Percentiles rank a stretch among this genome's conserved stretches.
Evolutionary conservation across 192 early-diverging fungal species (phyloP).

Genomic region (Spizellomyces punctatus): DNA sequence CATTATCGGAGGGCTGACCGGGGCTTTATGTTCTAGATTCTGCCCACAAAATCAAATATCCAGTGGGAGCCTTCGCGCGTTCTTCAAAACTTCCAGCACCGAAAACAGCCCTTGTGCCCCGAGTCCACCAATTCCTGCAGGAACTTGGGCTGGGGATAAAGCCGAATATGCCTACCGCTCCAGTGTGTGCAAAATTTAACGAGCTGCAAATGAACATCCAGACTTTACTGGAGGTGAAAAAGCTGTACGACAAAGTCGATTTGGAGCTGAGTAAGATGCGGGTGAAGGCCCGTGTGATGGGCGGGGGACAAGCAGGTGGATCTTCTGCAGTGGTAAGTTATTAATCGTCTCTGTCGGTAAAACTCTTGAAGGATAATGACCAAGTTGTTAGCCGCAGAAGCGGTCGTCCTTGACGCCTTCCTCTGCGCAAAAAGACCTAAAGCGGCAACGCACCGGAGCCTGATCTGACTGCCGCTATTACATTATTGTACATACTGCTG

Average conservation of each 20-base stretch:
- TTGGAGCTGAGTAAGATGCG: constrained; percentile 50
- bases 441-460: no score
- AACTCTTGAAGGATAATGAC: neutral
- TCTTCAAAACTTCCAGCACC: constrained; percentile 57
- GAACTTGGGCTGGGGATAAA: constrained; percentile 61
- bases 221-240: constrained; percentile 80
- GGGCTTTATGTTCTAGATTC: constrained; percentile 4
- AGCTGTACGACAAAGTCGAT: constrained; percentile 79
- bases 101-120: constrained; percentile 52
- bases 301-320: constrained; percentile 5
- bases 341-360: neutral
- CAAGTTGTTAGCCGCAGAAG: no score
- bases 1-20: neutral
- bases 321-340: neutral
- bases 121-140: constrained; percentile 56
- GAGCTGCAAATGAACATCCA: constrained; percentile 75
- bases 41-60: neutral
- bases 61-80: constrained; percentile 63
- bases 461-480: no score
- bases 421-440: no score
- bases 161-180: constrained; percentile 83
- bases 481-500: no score
- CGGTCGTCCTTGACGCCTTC: no score
- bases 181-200: constrained; percentile 79
- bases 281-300: constrained; percentile 1